phyloP scores from a whole-genome alignment of 805 yeast genomes.

The Zygosaccharomyces bailii region DNA sequence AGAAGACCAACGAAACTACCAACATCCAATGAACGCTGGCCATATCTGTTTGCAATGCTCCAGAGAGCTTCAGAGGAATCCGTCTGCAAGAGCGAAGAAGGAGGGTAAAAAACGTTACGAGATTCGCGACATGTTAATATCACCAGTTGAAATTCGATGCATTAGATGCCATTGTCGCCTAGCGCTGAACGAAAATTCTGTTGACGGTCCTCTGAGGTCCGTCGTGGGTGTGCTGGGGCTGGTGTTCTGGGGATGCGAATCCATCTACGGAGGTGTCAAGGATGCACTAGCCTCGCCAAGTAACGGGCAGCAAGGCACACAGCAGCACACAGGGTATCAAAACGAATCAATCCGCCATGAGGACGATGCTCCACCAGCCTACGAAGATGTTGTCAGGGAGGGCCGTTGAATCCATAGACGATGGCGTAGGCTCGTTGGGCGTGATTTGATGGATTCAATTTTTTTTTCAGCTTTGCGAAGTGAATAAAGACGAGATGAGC shows the following conservation, averaged over 20 bases:
- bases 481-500: conserved; percentile 11
- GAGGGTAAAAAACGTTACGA: conserved; percentile 2
- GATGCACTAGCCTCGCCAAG: background rate
- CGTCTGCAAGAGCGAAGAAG: conserved; percentile 1
- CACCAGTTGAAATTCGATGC: conserved; percentile 5
- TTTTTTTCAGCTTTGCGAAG: no score
- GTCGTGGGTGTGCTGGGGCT: background rate
- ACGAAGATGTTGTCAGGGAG: conserved; percentile 1
- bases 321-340: background rate
- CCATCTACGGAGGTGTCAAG: conserved; percentile 5
- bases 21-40: background rate
- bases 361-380: conserved; percentile 4
- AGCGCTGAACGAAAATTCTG: background rate
- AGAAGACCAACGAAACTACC: no score
- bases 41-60: conserved; percentile 2
- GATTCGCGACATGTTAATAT: conserved; percentile 1
- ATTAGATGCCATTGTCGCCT: conserved; percentile 5
- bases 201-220: background rate
- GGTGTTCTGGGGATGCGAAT: conserved; percentile 4
- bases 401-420: background rate
- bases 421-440: background rate
- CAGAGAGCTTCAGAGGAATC: conserved; percentile 1
- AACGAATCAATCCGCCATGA: background rate
- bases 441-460: conserved; percentile 3
- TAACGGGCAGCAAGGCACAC: background rate